Percentiles rank a stretch among this genome's conserved stretches.
phyloP scores from a whole-genome alignment of 805 yeast species.

The Sungouiella thailandica region DNA sequence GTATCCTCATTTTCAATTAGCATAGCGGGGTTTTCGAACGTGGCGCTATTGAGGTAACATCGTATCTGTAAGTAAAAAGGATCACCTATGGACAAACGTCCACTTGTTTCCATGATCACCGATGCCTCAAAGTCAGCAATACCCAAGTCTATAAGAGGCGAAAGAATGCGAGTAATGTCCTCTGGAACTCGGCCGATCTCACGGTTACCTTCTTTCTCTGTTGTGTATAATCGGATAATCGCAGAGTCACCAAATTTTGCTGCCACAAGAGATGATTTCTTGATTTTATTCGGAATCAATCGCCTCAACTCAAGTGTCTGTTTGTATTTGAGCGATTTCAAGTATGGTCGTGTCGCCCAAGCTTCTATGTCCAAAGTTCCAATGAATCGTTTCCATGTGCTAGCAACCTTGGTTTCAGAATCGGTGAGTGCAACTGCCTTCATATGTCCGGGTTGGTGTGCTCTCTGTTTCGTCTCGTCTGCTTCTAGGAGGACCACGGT shows the following conservation, averaged over 20 bases:
- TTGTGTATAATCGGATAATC: slow-evolving; percentile 30
- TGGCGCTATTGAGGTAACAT: slow-evolving; percentile 47
- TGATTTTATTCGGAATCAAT: slow-evolving; percentile 23
- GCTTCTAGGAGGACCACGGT: slow-evolving; percentile 4
- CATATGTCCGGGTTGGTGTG: too few species aligned
- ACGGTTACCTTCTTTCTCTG: slow-evolving; percentile 23
- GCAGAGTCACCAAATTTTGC: slow-evolving; percentile 24
- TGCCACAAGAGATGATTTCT: slow-evolving; percentile 11
- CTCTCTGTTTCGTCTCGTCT: too few species aligned
- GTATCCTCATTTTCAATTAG: slow-evolving; percentile 4
- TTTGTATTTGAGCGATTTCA: slow-evolving; percentile 41
- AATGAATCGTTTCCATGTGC: slow-evolving; percentile 41
- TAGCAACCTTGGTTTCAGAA: slow-evolving; percentile 3
- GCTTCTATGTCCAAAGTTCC: slow-evolving; percentile 60
- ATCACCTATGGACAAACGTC: slow-evolving; percentile 66
- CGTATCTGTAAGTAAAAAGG: slow-evolving; percentile 66
- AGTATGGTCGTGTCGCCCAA: slow-evolving; percentile 68
- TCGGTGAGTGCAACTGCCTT: slow-evolving; percentile 7
- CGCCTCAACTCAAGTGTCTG: slow-evolving; percentile 38
- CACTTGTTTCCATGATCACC: slow-evolving; percentile 52
- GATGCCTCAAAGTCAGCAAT: slow-evolving; percentile 53
- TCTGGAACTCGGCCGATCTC: slow-evolving; percentile 79
- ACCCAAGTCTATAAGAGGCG: slow-evolving; percentile 57
- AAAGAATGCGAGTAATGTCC: slow-evolving; percentile 58
- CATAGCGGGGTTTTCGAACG: slow-evolving; percentile 20